Percentiles rank a stretch among this genome's conserved stretches.
Conservation (phyloP, 441 rosid genomes). For the Pelargonium australe region DNA sequence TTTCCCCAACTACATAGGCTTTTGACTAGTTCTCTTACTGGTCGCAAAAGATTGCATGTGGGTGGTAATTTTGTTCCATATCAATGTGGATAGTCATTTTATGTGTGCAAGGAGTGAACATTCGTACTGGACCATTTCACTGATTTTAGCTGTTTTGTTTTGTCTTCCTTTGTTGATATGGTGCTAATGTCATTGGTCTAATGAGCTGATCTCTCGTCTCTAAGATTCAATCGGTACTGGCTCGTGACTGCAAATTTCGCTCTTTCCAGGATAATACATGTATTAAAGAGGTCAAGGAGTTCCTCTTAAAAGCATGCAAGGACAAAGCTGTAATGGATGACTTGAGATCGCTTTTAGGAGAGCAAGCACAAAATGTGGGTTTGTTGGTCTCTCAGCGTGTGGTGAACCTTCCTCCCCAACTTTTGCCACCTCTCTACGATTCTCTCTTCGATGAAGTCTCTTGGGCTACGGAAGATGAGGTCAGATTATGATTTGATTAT, state of each 20-base stretch:
- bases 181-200: not conserved
- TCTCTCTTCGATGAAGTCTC: conserved; percentile 70
- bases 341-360: conserved; percentile 43
- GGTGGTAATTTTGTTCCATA: no score
- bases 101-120: no score
- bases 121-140: not conserved
- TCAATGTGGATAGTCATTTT: no score
- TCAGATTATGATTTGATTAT: conserved; percentile 23
- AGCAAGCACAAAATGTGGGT: conserved; percentile 46
- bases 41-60: no score
- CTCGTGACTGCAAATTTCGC: not conserved
- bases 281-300: conserved; percentile 49
- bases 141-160: not conserved
- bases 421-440: conserved; percentile 75
- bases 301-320: conserved; percentile 45
- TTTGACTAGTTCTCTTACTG: no score
- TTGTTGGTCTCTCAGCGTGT: conserved; percentile 80
- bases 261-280: conserved; percentile 50
- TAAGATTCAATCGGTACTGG: not conserved
- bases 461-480: conserved; percentile 94
- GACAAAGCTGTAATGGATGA: conserved; percentile 35
- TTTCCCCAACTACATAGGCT: no score
- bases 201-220: not conserved
- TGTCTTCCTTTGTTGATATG: not conserved
- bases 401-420: conserved; percentile 78